Conservation (phyloP, 768 basidiomycete species). For the Lactifluus piperatus region DNA sequence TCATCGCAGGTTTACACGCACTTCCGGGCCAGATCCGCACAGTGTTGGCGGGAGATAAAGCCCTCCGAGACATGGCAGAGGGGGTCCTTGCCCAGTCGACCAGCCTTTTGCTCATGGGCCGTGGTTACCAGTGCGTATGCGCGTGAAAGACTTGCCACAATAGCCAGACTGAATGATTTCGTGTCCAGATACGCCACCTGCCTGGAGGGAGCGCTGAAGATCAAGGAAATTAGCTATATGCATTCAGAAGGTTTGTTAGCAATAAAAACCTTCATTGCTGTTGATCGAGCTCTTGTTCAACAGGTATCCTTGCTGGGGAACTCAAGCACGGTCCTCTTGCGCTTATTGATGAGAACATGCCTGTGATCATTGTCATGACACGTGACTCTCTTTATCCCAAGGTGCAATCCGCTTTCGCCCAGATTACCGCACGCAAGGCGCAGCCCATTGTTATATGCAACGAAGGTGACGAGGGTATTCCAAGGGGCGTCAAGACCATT, state of each 20-base stretch:
- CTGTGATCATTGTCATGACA: slow-evolving; percentile 99
- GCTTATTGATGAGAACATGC: slow-evolving; percentile 96
- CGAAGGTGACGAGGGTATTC: slow-evolving; percentile 78
- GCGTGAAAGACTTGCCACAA: not conserved
- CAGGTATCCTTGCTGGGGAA: slow-evolving; percentile 94
- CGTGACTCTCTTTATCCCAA: slow-evolving; percentile 97
- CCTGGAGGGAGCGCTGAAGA: slow-evolving; percentile 96
- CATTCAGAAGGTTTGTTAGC: slow-evolving; percentile 54
- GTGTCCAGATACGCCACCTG: slow-evolving; percentile 77
- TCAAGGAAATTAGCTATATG: slow-evolving; percentile 98
- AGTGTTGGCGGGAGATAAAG: slow-evolving; percentile 71
- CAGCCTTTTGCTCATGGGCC: slow-evolving; percentile 90
- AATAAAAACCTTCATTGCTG: not conserved
- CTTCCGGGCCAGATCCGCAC: slow-evolving; percentile 84
- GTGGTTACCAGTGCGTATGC: slow-evolving; percentile 82
- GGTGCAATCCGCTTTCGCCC: slow-evolving; percentile 91
- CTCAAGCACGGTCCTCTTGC: slow-evolving; percentile 98
- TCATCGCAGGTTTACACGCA: slow-evolving; percentile 89
- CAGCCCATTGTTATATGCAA: slow-evolving; percentile 94
- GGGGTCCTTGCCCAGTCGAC: slow-evolving; percentile 69
- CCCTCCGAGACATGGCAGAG: slow-evolving; percentile 75
- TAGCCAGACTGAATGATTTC: not conserved
- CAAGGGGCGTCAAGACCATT: slow-evolving; percentile 72
- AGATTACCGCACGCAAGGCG: slow-evolving; percentile 96
- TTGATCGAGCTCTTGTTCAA: slow-evolving; percentile 15